Evolutionary conservation across 1,139 yeast species (phyloP), one percentile per base, ranked within the genome.

Genomic region (Kluyveromyces sp.): DNA sequence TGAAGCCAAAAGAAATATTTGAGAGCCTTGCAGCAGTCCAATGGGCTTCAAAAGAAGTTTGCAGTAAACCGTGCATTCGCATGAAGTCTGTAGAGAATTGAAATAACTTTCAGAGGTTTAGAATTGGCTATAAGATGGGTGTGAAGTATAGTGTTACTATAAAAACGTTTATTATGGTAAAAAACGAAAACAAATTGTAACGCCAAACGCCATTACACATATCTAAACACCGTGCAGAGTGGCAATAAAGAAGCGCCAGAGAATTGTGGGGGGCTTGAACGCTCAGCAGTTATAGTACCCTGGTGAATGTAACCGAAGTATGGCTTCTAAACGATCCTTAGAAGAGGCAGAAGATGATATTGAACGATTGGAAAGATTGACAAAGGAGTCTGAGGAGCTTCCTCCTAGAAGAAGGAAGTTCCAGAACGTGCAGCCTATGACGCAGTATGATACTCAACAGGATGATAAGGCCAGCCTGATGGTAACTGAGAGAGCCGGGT

Each of bases 401-500:
- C 31, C 3, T n/a, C 41, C 41, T 6, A 15, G 41, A 8, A 30
- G 20, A 9, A 38, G 35, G 30, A 15, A 28, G 8, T 38, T 38
- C 25, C 33, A 26, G 6, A 26, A 38, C 19, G 41, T 38, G 13
- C 41, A 38, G 18, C 45, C 61, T 0, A 61, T 61, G 64, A 60
- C 64, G 3, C 65, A 61, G 40, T 52, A 52, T 33, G 45, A 36
- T 16, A 20, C 46, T 3, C 43, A 43, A 19, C n/a, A 31, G 17
- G 51, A 37, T 25, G 39, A 28, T 11, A 28, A 25, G 2, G 16
- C 7, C 8, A 31, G 15, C 6, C 41, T 42, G 6, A 53, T 46
- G n/a, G 42, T 53, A 3, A 57, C 59, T 1, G 49, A 65, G 1
- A 31, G 41, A 19, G 41, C 41, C 8, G 68, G 73, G 3, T 66